Conservation (phyloP, 1,139 yeast genomes). For the Suhomyces choctaworum region DNA sequence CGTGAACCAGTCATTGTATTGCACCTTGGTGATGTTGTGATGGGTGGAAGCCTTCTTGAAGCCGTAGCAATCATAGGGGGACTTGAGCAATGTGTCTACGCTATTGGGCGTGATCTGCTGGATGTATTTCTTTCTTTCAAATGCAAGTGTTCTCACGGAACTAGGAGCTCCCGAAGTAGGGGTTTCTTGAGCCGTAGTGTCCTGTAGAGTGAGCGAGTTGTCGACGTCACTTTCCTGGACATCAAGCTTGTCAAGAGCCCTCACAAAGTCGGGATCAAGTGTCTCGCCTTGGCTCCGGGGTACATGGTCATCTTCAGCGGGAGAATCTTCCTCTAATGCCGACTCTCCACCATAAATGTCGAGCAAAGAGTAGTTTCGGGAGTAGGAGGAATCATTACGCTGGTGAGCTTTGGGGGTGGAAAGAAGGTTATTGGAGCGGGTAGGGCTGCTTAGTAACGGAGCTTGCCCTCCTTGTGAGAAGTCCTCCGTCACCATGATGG, state of each 20-base stretch:
- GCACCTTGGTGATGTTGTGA: slow-evolving; percentile 46
- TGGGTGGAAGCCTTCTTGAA: slow-evolving; percentile 65
- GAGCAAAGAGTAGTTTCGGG: slow-evolving; percentile 33
- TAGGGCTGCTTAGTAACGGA: slow-evolving; percentile 1
- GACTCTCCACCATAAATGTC: slow-evolving; percentile 25
- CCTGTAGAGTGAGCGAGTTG: not conserved
- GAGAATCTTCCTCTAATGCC: slow-evolving; percentile 15
- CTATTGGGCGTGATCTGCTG: slow-evolving; percentile 7
- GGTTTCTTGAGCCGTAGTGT: too few relatives aligned
- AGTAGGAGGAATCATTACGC: slow-evolving; percentile 33
- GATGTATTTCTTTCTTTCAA: slow-evolving; percentile 8
- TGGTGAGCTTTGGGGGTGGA: slow-evolving; percentile 23
- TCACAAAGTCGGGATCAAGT: slow-evolving; percentile 4
- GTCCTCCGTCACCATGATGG: slow-evolving; percentile 4
- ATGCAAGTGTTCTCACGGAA: slow-evolving; percentile 3
- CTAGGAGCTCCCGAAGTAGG: not conserved
- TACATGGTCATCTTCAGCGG: not conserved
- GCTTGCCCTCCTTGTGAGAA: slow-evolving; percentile 1
- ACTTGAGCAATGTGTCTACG: slow-evolving; percentile 18
- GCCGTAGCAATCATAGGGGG: slow-evolving; percentile 76
- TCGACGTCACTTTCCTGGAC: slow-evolving; percentile 4
- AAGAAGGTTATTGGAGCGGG: slow-evolving; percentile 2
- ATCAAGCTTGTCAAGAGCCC: slow-evolving; percentile 10
- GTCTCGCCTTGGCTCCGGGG: not conserved
- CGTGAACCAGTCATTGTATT: slow-evolving; percentile 74